Percentiles rank a stretch among this genome's conserved stretches.
These are phyloP conservation scores for Fusarium continuum DNA, from an alignment of 2,329 filamentous ascomycete species.

Conservation along the genomic window DNA sequence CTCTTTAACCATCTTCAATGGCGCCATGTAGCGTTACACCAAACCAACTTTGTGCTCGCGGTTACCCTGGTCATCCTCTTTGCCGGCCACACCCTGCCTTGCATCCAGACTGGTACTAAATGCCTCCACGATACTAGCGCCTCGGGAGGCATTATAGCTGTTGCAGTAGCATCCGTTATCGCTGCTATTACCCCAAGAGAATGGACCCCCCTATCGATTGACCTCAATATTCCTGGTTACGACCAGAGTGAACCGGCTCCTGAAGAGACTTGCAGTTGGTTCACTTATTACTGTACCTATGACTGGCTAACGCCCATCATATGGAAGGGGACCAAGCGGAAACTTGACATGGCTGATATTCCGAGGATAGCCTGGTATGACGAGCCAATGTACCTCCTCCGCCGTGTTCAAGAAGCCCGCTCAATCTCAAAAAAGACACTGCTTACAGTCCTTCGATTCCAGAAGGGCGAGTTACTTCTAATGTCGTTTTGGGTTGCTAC, in stretches of 20 bases:
- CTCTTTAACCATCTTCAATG: slow-evolving; percentile 54
- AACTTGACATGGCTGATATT: slow-evolving; percentile 58
- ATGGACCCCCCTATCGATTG: slow-evolving; percentile 58
- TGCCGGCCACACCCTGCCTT: slow-evolving; percentile 54
- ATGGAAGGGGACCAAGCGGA: slow-evolving; percentile 56
- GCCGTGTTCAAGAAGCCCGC: slow-evolving; percentile 55
- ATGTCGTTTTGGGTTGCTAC: slow-evolving; percentile 56
- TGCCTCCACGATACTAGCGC: slow-evolving; percentile 46
- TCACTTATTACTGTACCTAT: slow-evolving; percentile 61
- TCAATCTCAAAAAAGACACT: slow-evolving; percentile 55
- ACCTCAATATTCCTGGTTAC: slow-evolving; percentile 51
- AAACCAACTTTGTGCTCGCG: slow-evolving; percentile 58
- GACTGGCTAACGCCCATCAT: slow-evolving; percentile 61
- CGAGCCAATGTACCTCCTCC: slow-evolving; percentile 59
- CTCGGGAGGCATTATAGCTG: slow-evolving; percentile 49
- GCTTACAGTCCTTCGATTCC: slow-evolving; percentile 56
- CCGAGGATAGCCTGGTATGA: slow-evolving; percentile 64
- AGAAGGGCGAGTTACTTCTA: slow-evolving; percentile 53
- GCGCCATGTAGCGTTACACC: slow-evolving; percentile 58
- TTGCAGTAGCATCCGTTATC: slow-evolving; percentile 51
- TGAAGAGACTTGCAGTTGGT: slow-evolving; percentile 64
- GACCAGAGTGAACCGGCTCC: slow-evolving; percentile 55
- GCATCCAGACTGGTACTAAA: slow-evolving; percentile 50
- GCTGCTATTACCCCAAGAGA: slow-evolving; percentile 59
- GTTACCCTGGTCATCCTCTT: slow-evolving; percentile 50